Base-by-base conservation (phyloP, 2,329 filamentous ascomycete genomes). In the Falciphora oryzae region DNA sequence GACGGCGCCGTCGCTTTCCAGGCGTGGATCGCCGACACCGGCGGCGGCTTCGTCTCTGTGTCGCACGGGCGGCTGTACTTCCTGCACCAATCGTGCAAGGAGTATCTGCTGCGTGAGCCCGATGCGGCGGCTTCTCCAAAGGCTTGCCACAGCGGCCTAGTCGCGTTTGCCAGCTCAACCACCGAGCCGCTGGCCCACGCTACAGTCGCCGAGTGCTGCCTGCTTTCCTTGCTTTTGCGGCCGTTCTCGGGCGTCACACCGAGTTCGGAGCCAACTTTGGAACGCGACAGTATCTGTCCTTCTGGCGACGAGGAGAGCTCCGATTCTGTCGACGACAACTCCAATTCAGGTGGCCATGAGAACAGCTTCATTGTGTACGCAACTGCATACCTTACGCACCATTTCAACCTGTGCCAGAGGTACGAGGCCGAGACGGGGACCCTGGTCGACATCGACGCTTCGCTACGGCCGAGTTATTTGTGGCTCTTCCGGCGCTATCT, bases 161-260 rank as follows among this genome's bases (percentile, higher is more conserved):
- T 4, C 35, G 1, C 59, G 1, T 60, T 60, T 38, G 31, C 31
- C 6, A 25, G 31, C 31, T 35, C 59, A 22, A 25, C 59, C 25
- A 60, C 59, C 14, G 59, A 60, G 31, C 31, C 59, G 14, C 31
- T 25, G 31, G 59, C 59, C 8, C 59, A 61, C 32, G 59, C 59
- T 3, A 61, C 59, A 3, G 31, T 16, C 22, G 32, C 59, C 25
- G 59, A 61, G 32, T 61, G 59, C 18, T 61, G 18, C 22, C 27
- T 61, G 8, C n/a, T 61, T 16, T 61, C 10, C 8, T n/a, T 44
- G 22, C 7, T 38, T 22, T 13, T 61, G 14, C 22, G 31, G n/a
- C 59, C 31, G 13, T 27, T 14, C 28, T 31, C 59, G n/a, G 10
- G 27, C 3, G 6, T 5, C 14, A 38, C 3, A 14, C 35, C 35